Evolutionary conservation across 2,329 filamentous ascomycete species (phyloP).

Genomic region (Nemania abortiva): DNA sequence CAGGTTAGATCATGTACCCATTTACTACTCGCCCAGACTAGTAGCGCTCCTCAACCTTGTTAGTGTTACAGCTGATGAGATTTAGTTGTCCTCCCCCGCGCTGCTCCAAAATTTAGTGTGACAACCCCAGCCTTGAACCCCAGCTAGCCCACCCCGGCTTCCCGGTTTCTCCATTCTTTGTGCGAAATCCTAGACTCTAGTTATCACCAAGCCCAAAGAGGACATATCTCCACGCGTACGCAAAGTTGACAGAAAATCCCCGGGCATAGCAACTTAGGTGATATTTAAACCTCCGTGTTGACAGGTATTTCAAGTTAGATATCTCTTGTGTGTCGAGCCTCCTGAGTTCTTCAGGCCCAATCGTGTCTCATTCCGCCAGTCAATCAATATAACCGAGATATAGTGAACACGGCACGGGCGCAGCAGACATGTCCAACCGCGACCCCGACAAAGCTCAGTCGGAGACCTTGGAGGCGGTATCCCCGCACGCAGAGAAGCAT

Average conservation of each 20-base stretch:
- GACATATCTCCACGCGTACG: conserved; percentile 18
- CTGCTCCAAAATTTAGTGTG: conserved; percentile 12
- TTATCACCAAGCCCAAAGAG: not conserved
- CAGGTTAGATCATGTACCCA: not conserved
- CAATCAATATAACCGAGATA: not conserved
- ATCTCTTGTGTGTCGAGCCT: not conserved
- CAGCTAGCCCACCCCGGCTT: conserved; percentile 12
- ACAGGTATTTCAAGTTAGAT: conserved; percentile 10
- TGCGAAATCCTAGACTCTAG: conserved; percentile 19
- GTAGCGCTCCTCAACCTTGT: too few species aligned
- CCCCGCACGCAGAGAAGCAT: conserved; percentile 23
- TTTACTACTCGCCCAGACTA: too few species aligned
- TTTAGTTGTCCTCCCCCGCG: conserved; percentile 14
- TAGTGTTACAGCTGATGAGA: not conserved
- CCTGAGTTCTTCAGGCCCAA: not conserved
- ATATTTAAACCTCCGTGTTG: not conserved
- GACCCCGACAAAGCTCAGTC: conserved; percentile 22
- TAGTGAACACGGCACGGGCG: conserved; percentile 24
- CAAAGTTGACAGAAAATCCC: not conserved
- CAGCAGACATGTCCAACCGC: conserved; percentile 1
- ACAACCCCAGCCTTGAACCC: conserved; percentile 8
- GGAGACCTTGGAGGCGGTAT: conserved; percentile 20
- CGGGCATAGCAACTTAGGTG: not conserved
- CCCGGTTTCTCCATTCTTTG: conserved; percentile 5
- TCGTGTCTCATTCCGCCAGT: not conserved